phyloP scores from a whole-genome alignment of 495 filamentous ascomycete species.

The Haplographium delicatum region DNA sequence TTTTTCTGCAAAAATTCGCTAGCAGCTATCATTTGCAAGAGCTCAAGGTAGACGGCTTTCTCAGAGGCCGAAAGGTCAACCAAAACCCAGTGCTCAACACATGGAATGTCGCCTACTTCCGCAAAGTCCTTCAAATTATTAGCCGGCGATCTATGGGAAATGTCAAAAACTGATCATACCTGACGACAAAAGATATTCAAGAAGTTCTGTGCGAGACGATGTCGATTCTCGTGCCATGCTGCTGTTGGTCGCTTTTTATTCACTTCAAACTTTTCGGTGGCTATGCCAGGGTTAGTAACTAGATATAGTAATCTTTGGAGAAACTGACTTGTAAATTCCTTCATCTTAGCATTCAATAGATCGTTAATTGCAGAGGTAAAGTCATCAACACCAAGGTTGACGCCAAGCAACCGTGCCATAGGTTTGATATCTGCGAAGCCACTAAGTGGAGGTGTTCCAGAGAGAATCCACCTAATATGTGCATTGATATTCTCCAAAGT shows the following conservation, averaged over 20 bases:
- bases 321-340: constrained; percentile 33
- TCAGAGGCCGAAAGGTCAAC: constrained; percentile 37
- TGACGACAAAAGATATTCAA: constrained; percentile 45
- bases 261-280: constrained; percentile 8
- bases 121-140: constrained; percentile 7
- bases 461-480: constrained; percentile 57
- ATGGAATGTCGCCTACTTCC: constrained; percentile 39
- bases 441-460: constrained; percentile 56
- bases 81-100: constrained; percentile 33
- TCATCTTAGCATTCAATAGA: constrained; percentile 26
- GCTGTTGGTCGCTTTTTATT: constrained; percentile 35
- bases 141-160: not conserved
- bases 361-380: constrained; percentile 31
- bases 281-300: not conserved
- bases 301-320: not conserved
- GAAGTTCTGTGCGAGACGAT: constrained; percentile 46
- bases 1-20: constrained; percentile 37
- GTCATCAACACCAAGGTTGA: constrained; percentile 50
- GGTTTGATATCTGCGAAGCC: constrained; percentile 58
- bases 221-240: constrained; percentile 47
- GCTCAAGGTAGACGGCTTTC: constrained; percentile 39
- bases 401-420: constrained; percentile 50
- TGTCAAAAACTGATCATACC: constrained; percentile 6
- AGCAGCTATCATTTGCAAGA: constrained; percentile 40
- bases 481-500: constrained; percentile 35